A percentile compares a stretch with the other conserved stretches of the same genome.
Conservation (phyloP, 2,329 filamentous ascomycete species). For the Neonectria sp. region DNA sequence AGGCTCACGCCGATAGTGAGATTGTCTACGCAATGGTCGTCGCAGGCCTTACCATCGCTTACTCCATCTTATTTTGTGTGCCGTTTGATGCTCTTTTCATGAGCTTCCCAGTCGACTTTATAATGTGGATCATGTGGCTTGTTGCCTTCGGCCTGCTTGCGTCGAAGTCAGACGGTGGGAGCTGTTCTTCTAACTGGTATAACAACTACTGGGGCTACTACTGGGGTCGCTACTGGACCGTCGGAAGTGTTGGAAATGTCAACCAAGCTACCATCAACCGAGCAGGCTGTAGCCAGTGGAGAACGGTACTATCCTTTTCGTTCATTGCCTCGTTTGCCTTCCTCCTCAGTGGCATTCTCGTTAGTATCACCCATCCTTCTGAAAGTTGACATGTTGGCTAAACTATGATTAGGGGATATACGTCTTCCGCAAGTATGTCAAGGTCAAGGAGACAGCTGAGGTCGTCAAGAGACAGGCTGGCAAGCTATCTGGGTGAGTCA, state of each 20-base stretch:
- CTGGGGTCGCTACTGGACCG: conserved; percentile 41
- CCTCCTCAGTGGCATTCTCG: conserved; percentile 41
- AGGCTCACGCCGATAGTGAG: neutral
- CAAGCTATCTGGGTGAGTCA: conserved; percentile 18
- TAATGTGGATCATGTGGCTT: conserved; percentile 48
- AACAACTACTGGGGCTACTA: conserved; percentile 48
- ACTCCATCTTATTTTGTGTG: neutral
- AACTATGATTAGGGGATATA: conserved; percentile 20
- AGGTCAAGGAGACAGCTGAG: conserved; percentile 20
- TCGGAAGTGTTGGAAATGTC: conserved; percentile 24
- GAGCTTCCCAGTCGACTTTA: conserved; percentile 46
- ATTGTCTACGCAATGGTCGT: neutral
- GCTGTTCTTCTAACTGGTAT: conserved; percentile 38
- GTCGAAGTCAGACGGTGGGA: conserved; percentile 29
- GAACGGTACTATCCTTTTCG: conserved; percentile 42
- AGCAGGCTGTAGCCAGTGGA: conserved; percentile 41
- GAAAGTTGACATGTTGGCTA: neutral
- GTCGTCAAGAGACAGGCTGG: conserved; percentile 4
- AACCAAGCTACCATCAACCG: conserved; percentile 23
- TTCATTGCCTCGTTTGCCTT: conserved; percentile 43
- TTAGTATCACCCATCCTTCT: conserved; percentile 3
- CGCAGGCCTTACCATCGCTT: neutral
- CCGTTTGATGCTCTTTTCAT: conserved; percentile 43
- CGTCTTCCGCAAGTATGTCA: conserved; percentile 31
- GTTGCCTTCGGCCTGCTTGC: conserved; percentile 47